Base-by-base conservation (phyloP, 495 filamentous ascomycete genomes). In the Peziza echinospora region DNA sequence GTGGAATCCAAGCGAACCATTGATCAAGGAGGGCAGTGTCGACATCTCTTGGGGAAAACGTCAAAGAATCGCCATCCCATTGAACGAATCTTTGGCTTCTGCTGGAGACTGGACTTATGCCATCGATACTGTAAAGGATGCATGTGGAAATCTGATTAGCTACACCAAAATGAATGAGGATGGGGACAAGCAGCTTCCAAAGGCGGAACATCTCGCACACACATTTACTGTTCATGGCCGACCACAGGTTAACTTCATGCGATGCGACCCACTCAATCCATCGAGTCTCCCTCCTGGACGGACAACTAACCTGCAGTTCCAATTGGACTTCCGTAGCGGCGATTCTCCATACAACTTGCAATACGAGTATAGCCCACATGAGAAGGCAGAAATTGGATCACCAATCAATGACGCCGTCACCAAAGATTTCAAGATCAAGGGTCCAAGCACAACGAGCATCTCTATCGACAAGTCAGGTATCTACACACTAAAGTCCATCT, bases 121-220 rank as follows among this genome's bases (percentile, higher is more conserved):
- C 2, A 76, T 97, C 34, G 85, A 93, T 56, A 82, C 92, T 57
- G 83, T 97, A 24, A 71, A 80, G 46, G 89, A 97, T 67, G 89
- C 73, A 8, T 76, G 78, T 49, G 89, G 87, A 13, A 97, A 97
- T 53, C 62, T 80, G 30, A 78, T 83, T 46, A 83, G 77, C 46
- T 97, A 92, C 57, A 71, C 77, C n/a, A 63, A 65, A 5, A 63
- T 67, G 11, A 69, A 71, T 22, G 73, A 79, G 42, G 80, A 87
- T 24, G 68, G 70, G 50, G 78, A 72, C 26, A 68, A 63, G 51
- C 66, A 60, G 47, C 69, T 62, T 51, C 67, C 65, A 19, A 82
- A 70, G 56, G 63, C 60, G 21, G 65, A 64, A 42, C 70, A 78
- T 43, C 68, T 89, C 53, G 76, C 82, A 49, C 83, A 91, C 51